phyloP scores from a whole-genome alignment of 805 yeast species.

The Suhomyces tanzawaensis region DNA sequence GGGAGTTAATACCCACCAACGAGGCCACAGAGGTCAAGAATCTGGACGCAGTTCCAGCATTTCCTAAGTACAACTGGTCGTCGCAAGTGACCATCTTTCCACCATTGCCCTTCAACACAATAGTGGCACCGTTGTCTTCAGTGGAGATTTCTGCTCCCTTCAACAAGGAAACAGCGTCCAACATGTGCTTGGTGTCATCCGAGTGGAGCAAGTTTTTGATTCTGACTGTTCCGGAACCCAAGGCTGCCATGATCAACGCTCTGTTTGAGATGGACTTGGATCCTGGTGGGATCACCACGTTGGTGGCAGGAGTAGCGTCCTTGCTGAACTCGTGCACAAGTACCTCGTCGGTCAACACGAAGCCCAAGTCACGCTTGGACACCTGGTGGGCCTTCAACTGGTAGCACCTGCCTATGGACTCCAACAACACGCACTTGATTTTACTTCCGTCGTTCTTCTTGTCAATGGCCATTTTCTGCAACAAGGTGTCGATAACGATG shows the following conservation, averaged over 20 bases:
- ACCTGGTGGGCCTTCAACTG: conserved; percentile 87
- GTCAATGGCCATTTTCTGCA: conserved; percentile 89
- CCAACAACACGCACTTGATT: conserved; percentile 82
- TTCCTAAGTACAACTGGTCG: conserved; percentile 81
- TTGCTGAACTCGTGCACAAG: conserved; percentile 57
- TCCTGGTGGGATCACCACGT: conserved; percentile 81
- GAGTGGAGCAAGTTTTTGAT: conserved; percentile 88
- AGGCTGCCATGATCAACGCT: conserved; percentile 88
- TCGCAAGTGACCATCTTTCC: conserved; percentile 66
- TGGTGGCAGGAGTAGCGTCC: conserved; percentile 33
- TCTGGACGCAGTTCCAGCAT: conserved; percentile 97
- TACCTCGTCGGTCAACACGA: conserved; percentile 80
- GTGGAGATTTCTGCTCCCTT: conserved; percentile 79
- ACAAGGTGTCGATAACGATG: conserved; percentile 72
- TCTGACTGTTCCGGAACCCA: conserved; percentile 81
- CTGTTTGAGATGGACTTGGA: conserved; percentile 96
- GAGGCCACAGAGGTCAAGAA: conserved; percentile 91
- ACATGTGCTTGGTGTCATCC: conserved; percentile 94
- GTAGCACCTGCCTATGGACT: conserved; percentile 82
- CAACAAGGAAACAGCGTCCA: conserved; percentile 75
- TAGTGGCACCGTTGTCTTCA: conserved; percentile 89
- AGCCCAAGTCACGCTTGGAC: conserved; percentile 72
- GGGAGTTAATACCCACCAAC: conserved; percentile 52
- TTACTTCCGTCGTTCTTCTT: conserved; percentile 93
- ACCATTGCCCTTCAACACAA: conserved; percentile 80